A percentile compares a stretch with the other conserved stretches of the same genome.
These are phyloP conservation scores for Dimocarpus longan DNA, from an alignment of 345 rosid species.

Conservation along the genomic window DNA sequence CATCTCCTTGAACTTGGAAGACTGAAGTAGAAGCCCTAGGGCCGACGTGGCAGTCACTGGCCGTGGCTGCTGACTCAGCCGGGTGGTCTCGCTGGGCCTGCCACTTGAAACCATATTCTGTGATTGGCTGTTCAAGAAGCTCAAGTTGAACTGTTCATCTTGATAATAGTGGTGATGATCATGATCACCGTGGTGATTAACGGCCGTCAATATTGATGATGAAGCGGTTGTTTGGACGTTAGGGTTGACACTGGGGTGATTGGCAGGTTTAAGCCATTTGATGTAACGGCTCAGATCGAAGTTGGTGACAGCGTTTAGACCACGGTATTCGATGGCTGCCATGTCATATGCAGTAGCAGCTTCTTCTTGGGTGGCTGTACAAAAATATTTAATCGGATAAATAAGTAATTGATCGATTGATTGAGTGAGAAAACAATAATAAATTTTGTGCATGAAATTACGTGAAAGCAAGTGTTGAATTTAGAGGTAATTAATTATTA, in stretches of 20 bases:
- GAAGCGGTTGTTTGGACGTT: background rate
- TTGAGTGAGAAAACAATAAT: background rate
- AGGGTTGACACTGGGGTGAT: conserved; percentile 16
- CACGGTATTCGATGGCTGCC: conserved; percentile 94
- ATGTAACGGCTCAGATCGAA: conserved; percentile 90
- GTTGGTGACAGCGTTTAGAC: conserved; percentile 90
- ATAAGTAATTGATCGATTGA: background rate
- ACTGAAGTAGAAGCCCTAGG: conserved; percentile 62
- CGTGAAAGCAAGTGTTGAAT: background rate
- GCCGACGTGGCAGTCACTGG: conserved; percentile 55
- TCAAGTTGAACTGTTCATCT: conserved; percentile 22
- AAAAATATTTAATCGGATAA: background rate
- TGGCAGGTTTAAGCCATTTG: conserved; percentile 58
- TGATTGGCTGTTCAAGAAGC: conserved; percentile 15
- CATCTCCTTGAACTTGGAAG: conserved; percentile 70
- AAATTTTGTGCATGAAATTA: background rate
- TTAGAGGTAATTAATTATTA: background rate
- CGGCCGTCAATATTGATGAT: conserved; percentile 8
- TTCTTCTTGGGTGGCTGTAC: conserved; percentile 93
- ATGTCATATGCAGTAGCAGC: conserved; percentile 91
- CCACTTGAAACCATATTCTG: background rate
- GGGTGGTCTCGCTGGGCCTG: background rate
- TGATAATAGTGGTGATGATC: background rate
- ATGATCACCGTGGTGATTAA: background rate
- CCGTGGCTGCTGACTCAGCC: conserved; percentile 19